phyloP scores from a whole-genome alignment of 129 eudicot species.

The Apium graveolens region DNA sequence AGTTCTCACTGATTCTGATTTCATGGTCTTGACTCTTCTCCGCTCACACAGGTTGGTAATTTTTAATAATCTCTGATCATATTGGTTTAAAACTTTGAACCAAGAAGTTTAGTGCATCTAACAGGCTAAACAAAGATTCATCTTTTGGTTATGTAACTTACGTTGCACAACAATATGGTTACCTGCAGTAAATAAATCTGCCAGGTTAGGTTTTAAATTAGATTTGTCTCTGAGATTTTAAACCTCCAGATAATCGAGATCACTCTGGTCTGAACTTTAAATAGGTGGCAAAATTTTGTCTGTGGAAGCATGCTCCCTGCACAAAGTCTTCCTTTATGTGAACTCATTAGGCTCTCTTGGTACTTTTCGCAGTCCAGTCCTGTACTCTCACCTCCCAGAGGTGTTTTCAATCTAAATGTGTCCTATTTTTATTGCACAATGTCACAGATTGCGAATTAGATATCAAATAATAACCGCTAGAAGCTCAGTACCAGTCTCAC shows the following conservation, averaged over 20 bases:
- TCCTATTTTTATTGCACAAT: neutral
- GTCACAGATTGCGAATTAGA: neutral
- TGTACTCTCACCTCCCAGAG: neutral
- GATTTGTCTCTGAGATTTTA: too few species aligned
- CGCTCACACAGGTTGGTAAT: constrained; percentile 83
- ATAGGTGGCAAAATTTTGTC: neutral
- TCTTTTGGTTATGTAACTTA: too few species aligned
- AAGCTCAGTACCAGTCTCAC: neutral
- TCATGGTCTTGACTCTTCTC: constrained; percentile 87
- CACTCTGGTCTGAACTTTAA: too few species aligned
- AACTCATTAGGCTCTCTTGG: neutral
- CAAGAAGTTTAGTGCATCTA: too few species aligned
- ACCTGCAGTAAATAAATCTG: too few species aligned
- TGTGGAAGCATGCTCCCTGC: neutral
- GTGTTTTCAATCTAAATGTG: neutral
- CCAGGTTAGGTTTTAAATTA: too few species aligned
- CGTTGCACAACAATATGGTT: too few species aligned
- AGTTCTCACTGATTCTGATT: constrained; percentile 68
- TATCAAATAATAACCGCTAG: neutral
- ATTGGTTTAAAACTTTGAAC: too few species aligned
- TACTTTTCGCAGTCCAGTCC: neutral
- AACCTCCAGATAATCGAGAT: too few species aligned
- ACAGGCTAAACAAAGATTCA: too few species aligned
- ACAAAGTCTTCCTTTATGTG: neutral
- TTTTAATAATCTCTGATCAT: neutral